phyloP scores from a whole-genome alignment of 257 asterid species.

The Nicotiana tabacum region DNA sequence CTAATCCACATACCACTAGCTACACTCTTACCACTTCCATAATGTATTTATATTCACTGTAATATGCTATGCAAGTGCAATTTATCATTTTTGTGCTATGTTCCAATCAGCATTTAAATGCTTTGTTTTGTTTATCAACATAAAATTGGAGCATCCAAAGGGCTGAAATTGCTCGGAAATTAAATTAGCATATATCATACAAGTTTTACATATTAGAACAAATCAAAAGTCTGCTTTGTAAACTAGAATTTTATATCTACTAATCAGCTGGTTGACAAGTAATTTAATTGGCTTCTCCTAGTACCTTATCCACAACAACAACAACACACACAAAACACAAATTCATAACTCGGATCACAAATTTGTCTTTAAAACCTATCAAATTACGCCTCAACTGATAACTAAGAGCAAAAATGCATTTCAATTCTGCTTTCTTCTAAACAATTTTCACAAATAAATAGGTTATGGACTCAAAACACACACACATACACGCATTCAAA shows the following conservation, averaged over 20 bases:
- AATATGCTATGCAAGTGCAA: neutral
- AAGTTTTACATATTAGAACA: neutral
- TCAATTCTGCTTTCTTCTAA: too few species aligned
- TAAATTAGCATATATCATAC: neutral
- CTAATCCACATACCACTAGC: too few species aligned
- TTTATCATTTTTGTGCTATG: neutral
- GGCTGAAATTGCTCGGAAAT: neutral
- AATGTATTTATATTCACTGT: too few species aligned
- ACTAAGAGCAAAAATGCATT: too few species aligned
- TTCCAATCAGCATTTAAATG: conserved; percentile 2
- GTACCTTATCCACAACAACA: neutral
- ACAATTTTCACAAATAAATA: too few species aligned
- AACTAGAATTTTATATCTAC: neutral
- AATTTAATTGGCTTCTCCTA: neutral
- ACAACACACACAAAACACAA: neutral
- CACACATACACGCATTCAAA: neutral
- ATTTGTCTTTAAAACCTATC: too few species aligned
- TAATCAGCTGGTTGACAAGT: neutral
- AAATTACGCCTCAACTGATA: too few species aligned
- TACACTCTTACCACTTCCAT: too few species aligned
- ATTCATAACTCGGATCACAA: too few species aligned
- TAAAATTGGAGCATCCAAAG: neutral
- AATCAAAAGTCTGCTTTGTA: neutral
- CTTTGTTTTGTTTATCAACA: neutral
- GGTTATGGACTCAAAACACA: neutral